These are phyloP conservation scores for Parathielavia hyrcaniae DNA, from an alignment of 495 filamentous ascomycete species.

Conservation along the genomic window DNA sequence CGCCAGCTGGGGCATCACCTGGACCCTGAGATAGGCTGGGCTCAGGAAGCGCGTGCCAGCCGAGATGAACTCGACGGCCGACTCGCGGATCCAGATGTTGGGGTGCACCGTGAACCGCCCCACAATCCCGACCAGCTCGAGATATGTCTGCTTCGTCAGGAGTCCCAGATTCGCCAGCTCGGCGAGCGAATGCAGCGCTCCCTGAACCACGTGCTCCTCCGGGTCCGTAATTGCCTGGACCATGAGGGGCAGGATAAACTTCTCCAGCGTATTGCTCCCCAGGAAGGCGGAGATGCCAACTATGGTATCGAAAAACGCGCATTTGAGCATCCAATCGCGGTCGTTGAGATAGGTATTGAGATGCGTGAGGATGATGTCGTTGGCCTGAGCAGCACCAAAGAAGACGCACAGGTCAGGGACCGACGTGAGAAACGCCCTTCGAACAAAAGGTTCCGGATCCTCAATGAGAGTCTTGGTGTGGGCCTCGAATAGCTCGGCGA, in stretches of 20 bases:
- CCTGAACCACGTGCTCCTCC: conserved; percentile 92
- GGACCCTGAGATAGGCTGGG: conserved; percentile 71
- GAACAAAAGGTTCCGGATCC: conserved; percentile 79
- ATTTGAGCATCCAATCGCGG: conserved; percentile 91
- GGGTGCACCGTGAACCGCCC: conserved; percentile 86
- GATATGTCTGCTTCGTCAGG: conserved; percentile 74
- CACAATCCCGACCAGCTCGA: conserved; percentile 77
- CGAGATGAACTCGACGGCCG: conserved; percentile 73
- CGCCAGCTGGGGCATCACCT: conserved; percentile 68
- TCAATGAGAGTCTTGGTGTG: conserved; percentile 88
- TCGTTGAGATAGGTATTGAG: conserved; percentile 98
- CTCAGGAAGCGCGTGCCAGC: conserved; percentile 72
- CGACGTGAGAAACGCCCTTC: conserved; percentile 86
- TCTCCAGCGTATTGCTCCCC: conserved; percentile 80
- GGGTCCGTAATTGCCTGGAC: conserved; percentile 92
- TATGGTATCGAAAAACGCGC: conserved; percentile 92
- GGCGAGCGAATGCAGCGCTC: conserved; percentile 81
- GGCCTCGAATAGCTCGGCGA: conserved; percentile 71
- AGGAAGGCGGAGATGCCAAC: conserved; percentile 89
- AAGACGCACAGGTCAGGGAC: conserved; percentile 91
- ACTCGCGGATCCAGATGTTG: conserved; percentile 90
- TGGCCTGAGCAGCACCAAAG: conserved; percentile 82
- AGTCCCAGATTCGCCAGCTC: conserved; percentile 83
- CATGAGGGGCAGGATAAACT: conserved; percentile 95
- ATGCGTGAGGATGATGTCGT: conserved; percentile 90